phyloP scores from a whole-genome alignment of 2,329 filamentous ascomycete species.

The Botryosphaeria dothidea region DNA sequence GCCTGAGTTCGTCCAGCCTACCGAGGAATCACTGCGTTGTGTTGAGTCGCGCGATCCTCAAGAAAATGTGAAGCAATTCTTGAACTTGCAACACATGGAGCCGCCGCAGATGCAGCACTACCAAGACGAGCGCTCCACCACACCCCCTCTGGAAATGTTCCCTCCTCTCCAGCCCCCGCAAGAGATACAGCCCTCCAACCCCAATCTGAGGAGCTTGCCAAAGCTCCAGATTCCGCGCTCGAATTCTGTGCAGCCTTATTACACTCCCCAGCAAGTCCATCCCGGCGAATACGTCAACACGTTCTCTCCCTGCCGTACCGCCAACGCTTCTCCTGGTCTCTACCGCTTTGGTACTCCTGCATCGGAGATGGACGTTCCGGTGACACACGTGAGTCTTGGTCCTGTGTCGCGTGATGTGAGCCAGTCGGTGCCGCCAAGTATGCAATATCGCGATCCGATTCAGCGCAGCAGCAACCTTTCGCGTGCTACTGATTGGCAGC shows the following conservation, averaged over 20 bases:
- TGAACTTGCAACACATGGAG: conserved; percentile 75
- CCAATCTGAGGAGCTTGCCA: conserved; percentile 56
- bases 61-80: conserved; percentile 89
- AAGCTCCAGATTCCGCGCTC: conserved; percentile 57
- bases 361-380: conserved; percentile 83
- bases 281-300: conserved; percentile 22
- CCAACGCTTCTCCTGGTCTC: conserved; percentile 56
- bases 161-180: conserved; percentile 36
- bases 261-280: conserved; percentile 26
- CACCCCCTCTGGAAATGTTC: conserved; percentile 42
- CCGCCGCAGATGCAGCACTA: conserved; percentile 61
- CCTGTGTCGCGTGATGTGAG: conserved; percentile 77
- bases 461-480: conserved; percentile 46
- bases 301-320: conserved; percentile 49
- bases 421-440: conserved; percentile 91
- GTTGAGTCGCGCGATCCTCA: conserved; percentile 77
- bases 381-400: conserved; percentile 70
- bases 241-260: conserved; percentile 34
- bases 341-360: conserved; percentile 85
- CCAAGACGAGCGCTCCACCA: conserved; percentile 57
- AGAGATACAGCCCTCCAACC: conserved; percentile 42
- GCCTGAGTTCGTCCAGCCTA: conserved; percentile 57
- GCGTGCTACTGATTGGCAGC: conserved; percentile 49
- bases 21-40: conserved; percentile 72
- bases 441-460: conserved; percentile 68